A percentile compares a stretch with the other conserved stretches of the same genome.
These are phyloP conservation scores for Oryza nivara DNA, from an alignment of 176 grass and related monocot species.

Conservation along the genomic window DNA sequence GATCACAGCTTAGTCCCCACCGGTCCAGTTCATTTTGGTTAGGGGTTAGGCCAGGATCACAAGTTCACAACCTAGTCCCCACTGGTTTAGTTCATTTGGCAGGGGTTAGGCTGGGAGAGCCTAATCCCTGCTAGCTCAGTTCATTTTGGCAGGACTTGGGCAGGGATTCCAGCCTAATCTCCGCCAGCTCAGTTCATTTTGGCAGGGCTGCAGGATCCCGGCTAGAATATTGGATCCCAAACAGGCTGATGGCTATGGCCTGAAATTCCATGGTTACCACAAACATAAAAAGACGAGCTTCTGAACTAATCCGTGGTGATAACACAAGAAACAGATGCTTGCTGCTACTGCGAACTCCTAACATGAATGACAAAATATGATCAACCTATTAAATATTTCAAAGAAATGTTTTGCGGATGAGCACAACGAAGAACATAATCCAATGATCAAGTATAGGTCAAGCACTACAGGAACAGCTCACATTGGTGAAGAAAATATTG, in stretches of 20 bases:
- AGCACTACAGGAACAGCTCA: background rate
- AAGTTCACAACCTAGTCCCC: no score
- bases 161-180: no score
- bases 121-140: no score
- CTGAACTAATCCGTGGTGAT: background rate
- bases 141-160: no score
- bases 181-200: no score
- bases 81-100: no score
- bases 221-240: no score
- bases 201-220: no score
- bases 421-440: background rate
- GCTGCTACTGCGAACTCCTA: background rate
- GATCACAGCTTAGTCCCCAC: no score
- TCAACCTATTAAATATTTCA: conserved; percentile 15
- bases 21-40: no score
- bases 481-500: background rate
- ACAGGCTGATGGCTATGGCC: background rate
- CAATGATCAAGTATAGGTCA: background rate
- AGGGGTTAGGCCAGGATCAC: no score
- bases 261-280: conserved; percentile 6
- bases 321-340: background rate
- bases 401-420: background rate
- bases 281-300: background rate
- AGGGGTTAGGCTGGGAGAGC: no score
- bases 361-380: background rate